phyloP scores from a whole-genome alignment of 1,139 yeast species.

The Candida tropicalis region DNA sequence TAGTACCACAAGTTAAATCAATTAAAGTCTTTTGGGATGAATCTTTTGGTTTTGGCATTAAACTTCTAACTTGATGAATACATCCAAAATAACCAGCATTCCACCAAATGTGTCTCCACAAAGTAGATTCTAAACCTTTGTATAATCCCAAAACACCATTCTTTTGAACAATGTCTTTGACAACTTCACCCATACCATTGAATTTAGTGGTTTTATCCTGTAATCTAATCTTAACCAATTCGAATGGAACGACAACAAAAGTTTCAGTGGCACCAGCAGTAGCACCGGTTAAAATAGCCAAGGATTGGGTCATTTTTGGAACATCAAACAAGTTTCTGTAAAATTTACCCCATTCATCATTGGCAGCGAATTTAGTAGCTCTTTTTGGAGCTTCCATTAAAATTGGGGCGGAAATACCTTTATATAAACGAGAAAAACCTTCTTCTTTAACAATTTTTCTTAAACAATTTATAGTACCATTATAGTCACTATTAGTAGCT shows the following conservation, averaged over 20 bases:
- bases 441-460: conserved; percentile 82
- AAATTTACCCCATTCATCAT: conserved; percentile 93
- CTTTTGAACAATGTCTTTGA: conserved; percentile 65
- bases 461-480: conserved; percentile 83
- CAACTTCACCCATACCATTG: conserved; percentile 85
- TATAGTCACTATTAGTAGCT: conserved; percentile 67
- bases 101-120: conserved; percentile 98
- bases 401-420: conserved; percentile 95
- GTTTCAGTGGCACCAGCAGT: conserved; percentile 98
- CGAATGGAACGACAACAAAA: conserved; percentile 96
- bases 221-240: conserved; percentile 80
- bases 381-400: conserved; percentile 99
- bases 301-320: conserved; percentile 70
- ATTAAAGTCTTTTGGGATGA: conserved; percentile 74
- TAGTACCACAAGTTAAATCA: conserved; percentile 88
- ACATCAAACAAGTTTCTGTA: conserved; percentile 76
- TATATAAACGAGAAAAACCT: conserved; percentile 81
- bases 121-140: conserved; percentile 93
- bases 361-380: conserved; percentile 98
- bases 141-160: conserved; percentile 87
- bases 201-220: conserved; percentile 86
- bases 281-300: conserved; percentile 93
- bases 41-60: conserved; percentile 78
- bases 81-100: conserved; percentile 98
- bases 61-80: conserved; percentile 79